Percentiles rank a stretch among this genome's conserved stretches.
These are phyloP conservation scores for Salix udensis DNA, from an alignment of 345 rosid species.

Conservation along the genomic window DNA sequence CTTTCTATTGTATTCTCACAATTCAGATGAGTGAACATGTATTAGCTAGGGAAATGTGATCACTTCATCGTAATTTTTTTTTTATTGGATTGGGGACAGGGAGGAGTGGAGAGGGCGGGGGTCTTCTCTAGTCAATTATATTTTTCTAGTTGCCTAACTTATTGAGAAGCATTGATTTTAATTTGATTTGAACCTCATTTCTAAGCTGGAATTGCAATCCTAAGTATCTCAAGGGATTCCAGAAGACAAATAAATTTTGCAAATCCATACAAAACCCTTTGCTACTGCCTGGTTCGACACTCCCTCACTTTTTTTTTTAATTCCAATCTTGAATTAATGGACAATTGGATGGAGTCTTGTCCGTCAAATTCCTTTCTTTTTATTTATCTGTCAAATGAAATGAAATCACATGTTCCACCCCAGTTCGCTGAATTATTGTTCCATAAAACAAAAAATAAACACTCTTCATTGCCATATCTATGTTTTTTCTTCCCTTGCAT, in stretches of 20 bases:
- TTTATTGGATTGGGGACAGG: not conserved
- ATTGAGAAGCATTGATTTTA: not conserved
- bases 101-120: not conserved
- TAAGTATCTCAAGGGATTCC: not conserved
- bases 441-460: not conserved
- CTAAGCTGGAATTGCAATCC: not conserved
- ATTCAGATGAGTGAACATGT: not conserved
- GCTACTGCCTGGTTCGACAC: not conserved
- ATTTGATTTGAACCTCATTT: not conserved
- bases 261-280: not conserved
- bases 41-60: not conserved
- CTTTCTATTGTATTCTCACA: not conserved
- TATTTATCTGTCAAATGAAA: not conserved
- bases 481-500: not conserved
- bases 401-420: not conserved
- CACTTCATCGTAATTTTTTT: not conserved
- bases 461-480: not conserved
- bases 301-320: not conserved
- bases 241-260: not conserved
- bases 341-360: not conserved
- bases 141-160: not conserved
- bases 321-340: not conserved
- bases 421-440: not conserved
- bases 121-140: not conserved
- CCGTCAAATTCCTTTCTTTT: not conserved